These are phyloP conservation scores for Mycena venus DNA, from an alignment of 768 basidiomycete genomes.

Conservation along the genomic window DNA sequence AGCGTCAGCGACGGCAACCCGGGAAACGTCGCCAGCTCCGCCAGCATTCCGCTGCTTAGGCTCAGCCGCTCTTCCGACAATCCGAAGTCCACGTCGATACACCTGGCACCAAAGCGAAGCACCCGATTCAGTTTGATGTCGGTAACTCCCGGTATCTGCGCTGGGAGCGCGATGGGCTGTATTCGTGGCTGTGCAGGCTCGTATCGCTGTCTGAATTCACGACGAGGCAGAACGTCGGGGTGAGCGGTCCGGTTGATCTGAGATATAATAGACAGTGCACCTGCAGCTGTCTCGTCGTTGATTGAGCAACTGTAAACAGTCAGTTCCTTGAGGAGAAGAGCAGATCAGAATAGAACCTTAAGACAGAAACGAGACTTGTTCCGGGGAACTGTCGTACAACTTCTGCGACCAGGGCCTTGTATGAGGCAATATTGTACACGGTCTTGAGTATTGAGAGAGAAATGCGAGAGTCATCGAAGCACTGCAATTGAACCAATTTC, in stretches of 20 bases:
- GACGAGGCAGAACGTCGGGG: not conserved
- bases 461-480: not conserved
- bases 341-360: too few species aligned
- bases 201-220: not conserved
- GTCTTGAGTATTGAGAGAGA: not conserved
- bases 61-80: not conserved
- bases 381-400: not conserved
- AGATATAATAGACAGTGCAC: not conserved
- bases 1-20: slow-evolving; percentile 30
- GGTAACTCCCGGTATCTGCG: slow-evolving; percentile 10
- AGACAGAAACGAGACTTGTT: not conserved
- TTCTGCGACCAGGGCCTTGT: not conserved
- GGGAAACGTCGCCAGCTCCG: slow-evolving; percentile 14
- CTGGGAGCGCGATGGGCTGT: not conserved
- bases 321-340: not conserved
- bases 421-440: not conserved
- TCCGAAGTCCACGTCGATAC: not conserved
- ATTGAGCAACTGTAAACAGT: not conserved
- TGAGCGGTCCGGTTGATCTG: not conserved
- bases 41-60: not conserved
- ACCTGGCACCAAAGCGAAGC: not conserved
- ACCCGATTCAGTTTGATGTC: not conserved
- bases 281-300: not conserved
- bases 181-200: not conserved
- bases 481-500: not conserved